phyloP scores from a whole-genome alignment of 306 rosid genomes.

The Ormosia emarginata region DNA sequence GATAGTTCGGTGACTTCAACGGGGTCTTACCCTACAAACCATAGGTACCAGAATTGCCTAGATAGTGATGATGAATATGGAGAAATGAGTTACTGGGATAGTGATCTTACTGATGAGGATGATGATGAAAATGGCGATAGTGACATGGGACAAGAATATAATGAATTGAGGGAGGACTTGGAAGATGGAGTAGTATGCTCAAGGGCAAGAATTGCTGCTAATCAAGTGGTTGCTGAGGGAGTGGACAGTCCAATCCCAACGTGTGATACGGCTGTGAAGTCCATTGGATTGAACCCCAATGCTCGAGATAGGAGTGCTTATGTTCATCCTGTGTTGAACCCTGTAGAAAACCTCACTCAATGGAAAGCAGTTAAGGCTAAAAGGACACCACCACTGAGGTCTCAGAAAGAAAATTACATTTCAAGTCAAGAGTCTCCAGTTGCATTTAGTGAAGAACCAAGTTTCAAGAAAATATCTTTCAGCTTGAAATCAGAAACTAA shows the following conservation, averaged over 20 bases:
- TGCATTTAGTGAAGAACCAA: constrained; percentile 27
- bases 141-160: constrained; percentile 33
- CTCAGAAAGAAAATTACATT: constrained; percentile 58
- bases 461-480: constrained; percentile 36
- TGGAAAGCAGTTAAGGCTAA: constrained; percentile 70
- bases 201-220: constrained; percentile 17
- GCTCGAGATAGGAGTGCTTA: constrained; percentile 70
- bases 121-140: not conserved
- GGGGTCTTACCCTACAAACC: constrained; percentile 58
- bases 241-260: constrained; percentile 29
- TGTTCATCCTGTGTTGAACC: constrained; percentile 81
- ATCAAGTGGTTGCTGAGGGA: constrained; percentile 42
- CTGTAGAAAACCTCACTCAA: constrained; percentile 76
- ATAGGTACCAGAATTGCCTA: constrained; percentile 71
- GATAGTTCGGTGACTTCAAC: constrained; percentile 50
- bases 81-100: constrained; percentile 37
- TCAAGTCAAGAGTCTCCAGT: constrained; percentile 32
- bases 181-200: constrained; percentile 36
- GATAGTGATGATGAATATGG: constrained; percentile 73
- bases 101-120: constrained; percentile 55
- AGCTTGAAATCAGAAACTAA: constrained; percentile 40
- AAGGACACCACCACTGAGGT: constrained; percentile 37
- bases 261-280: too few species aligned
- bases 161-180: constrained; percentile 10
- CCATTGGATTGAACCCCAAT: constrained; percentile 30